A percentile compares a stretch with the other conserved stretches of the same genome.
These are phyloP conservation scores for Hyparrhenia diplandra DNA, from an alignment of 176 grass and related monocot species.

Conservation along the genomic window DNA sequence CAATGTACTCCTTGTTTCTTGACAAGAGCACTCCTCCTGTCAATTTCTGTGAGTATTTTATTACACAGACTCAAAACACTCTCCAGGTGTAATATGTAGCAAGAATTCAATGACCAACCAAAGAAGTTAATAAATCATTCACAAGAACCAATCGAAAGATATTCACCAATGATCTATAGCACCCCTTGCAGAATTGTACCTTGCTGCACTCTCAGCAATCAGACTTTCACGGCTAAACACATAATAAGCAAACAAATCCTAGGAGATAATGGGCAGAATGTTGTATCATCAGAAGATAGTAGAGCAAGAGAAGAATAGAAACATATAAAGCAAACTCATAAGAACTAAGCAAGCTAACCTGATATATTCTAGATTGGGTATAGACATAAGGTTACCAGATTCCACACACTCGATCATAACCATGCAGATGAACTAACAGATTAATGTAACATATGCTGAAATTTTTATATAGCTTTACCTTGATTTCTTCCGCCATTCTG, in stretches of 20 bases:
- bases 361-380: not conserved
- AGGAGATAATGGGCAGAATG: not conserved
- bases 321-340: not conserved
- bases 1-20: conserved; percentile 90
- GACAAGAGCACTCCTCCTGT: conserved; percentile 94
- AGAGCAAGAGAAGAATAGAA: not conserved
- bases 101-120: conserved; percentile 14
- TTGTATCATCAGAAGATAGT: not conserved
- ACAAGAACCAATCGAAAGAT: not conserved
- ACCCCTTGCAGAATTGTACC: not conserved
- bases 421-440: too few relatives aligned
- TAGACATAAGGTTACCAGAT: not conserved
- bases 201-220: not conserved
- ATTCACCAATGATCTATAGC: too few relatives aligned
- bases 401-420: too few relatives aligned
- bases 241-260: not conserved
- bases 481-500: conserved; percentile 92
- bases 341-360: not conserved
- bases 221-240: not conserved
- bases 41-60: conserved; percentile 70
- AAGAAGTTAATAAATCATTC: conserved; percentile 13
- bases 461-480: conserved; percentile 37
- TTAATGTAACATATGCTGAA: not conserved
- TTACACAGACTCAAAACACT: conserved; percentile 36
- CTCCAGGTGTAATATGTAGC: not conserved